Base-by-base conservation (phyloP, 768 basidiomycete genomes). In the Boletellus ananas region DNA sequence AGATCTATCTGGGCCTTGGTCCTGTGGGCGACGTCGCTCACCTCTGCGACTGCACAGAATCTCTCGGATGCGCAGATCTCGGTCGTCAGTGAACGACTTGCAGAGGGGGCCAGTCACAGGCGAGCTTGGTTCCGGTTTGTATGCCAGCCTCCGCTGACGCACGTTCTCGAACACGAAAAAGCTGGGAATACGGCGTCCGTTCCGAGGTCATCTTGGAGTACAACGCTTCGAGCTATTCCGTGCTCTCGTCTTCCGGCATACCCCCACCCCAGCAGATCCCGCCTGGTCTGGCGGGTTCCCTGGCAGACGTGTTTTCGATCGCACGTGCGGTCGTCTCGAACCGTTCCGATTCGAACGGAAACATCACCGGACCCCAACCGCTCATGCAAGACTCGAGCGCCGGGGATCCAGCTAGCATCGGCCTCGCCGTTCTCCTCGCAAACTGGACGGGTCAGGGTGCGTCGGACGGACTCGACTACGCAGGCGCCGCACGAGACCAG, bases 391-490 rank as follows among this genome's bases (percentile, higher is more conserved):
- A 83, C 27, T 73, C 76, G 35, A 83, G 85, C 14, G 87, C 83
- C 0, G 83, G 74, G 0, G 93, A 95, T 60, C 91, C 92, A 0
- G 80, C 90, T 0, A 84, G 82, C 40, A 76, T 87, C n/a, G 90
- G 88, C 2, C 75, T 86, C 29, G 76, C 84, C 0, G 80, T 90
- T 20, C 72, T 90, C 33, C 63, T 81, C 13, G 78, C 79, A n/a
- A 79, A 81, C 55, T 79, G 77, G 76, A 80, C 80, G 0, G 65
- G 66, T 3, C 66, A 60, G 29, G 44, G 50, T 14, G 60, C 56
- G 1, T 59, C 60, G 31, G 77, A 76, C 23, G 71, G 69, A 20
- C 68, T 78, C 10, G 72, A 84, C 57, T 91, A 84, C 63, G 77
- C 77, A 0, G 72, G 71, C 3, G 89, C 87, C 23, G 87, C 86